phyloP scores from a whole-genome alignment of 345 rosid genomes.

The Melastoma malabathricum region DNA sequence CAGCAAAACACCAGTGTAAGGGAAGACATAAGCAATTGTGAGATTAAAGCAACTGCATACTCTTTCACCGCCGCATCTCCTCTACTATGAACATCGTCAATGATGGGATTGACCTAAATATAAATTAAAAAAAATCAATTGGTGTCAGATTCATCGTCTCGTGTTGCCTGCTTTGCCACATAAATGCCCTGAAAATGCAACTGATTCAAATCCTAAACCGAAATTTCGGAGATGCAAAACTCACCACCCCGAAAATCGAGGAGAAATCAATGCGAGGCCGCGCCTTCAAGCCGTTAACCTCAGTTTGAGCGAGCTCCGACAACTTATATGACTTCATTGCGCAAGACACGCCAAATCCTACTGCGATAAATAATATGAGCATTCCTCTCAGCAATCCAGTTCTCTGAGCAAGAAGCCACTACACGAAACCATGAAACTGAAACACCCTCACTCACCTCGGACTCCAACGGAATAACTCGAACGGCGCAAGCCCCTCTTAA shows the following conservation, averaged over 20 bases:
- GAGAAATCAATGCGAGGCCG: slow-evolving; percentile 79
- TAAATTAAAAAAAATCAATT: not conserved
- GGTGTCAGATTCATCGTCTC: not conserved
- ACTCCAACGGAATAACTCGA: too few relatives aligned
- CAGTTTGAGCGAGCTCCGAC: slow-evolving; percentile 38
- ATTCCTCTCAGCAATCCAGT: not conserved
- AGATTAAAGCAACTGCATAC: slow-evolving; percentile 23
- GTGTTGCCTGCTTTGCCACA: slow-evolving; percentile 46
- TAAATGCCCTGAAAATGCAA: slow-evolving; percentile 36
- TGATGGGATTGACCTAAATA: slow-evolving; percentile 56
- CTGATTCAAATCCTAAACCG: not conserved
- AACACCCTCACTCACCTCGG: too few relatives aligned
- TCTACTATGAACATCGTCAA: slow-evolving; percentile 55
- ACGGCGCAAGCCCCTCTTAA: too few relatives aligned
- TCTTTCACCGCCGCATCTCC: slow-evolving; percentile 84
- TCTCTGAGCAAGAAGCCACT: not conserved
- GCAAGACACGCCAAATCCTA: slow-evolving; percentile 26
- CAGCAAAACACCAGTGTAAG: not conserved
- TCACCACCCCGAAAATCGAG: slow-evolving; percentile 50
- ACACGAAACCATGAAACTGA: too few relatives aligned
- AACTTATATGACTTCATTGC: slow-evolving; percentile 74
- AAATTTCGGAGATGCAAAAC: slow-evolving; percentile 1
- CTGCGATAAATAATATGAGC: not conserved
- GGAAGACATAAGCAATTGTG: not conserved
- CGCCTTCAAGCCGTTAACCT: slow-evolving; percentile 53